Evolutionary conservation across 495 filamentous ascomycete genomes (phyloP).

Genomic region (Filosporella fistucella): DNA sequence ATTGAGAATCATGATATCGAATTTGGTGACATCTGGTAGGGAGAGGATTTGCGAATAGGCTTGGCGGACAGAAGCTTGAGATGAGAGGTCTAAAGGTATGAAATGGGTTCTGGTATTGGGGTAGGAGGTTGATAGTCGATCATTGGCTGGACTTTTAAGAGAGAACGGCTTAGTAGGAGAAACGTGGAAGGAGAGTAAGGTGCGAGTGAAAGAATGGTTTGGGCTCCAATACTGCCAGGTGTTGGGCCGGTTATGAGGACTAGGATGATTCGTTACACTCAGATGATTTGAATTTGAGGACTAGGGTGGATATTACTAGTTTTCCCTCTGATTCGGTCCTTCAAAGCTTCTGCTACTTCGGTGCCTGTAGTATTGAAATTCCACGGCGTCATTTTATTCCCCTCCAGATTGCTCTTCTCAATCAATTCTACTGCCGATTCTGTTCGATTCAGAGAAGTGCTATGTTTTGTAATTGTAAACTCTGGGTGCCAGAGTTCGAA

Average conservation of each 20-base stretch:
- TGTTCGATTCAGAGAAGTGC: too few relatives aligned
- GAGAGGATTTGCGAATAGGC: conserved; percentile 33
- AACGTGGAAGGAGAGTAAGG: conserved; percentile 44
- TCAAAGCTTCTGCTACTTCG: conserved; percentile 27
- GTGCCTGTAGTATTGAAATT: conserved; percentile 2
- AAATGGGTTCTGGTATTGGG: conserved; percentile 14
- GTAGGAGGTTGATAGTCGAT: conserved; percentile 11
- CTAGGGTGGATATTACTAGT: too few relatives aligned
- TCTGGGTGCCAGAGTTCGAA: too few relatives aligned
- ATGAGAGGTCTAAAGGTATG: conserved; percentile 35
- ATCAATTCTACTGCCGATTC: too few relatives aligned
- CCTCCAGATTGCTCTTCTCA: too few relatives aligned
- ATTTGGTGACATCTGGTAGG: conserved; percentile 23
- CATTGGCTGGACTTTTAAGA: conserved; percentile 9
- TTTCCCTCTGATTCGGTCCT: conserved; percentile 15
- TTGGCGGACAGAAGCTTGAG: conserved; percentile 32
- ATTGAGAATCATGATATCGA: conserved; percentile 24
- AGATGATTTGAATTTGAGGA: too few relatives aligned
- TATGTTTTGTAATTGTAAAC: too few relatives aligned
- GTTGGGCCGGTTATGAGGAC: conserved; percentile 25
- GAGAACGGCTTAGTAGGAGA: conserved; percentile 48
- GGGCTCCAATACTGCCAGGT: conserved; percentile 21
- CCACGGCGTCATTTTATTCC: conserved; percentile 8
- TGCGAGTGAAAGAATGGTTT: conserved; percentile 37
- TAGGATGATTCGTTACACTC: too few relatives aligned